Evolutionary conservation across 2,329 filamentous ascomycete genomes (phyloP).

Genomic region (Cladosporium sphaerospermum): DNA sequence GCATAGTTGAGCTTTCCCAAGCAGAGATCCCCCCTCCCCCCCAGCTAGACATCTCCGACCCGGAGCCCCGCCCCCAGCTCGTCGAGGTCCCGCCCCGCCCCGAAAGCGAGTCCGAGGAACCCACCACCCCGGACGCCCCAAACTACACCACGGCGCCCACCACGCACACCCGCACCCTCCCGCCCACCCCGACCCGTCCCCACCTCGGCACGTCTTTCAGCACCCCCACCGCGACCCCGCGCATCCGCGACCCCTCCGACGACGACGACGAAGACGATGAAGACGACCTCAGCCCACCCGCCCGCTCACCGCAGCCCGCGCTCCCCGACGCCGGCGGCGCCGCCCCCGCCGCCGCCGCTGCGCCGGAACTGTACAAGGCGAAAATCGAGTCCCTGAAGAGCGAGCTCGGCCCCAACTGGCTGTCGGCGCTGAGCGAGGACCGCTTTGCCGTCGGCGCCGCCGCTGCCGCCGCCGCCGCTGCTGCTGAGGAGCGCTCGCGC

Average conservation of each 20-base stretch:
- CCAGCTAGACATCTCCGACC: conserved; percentile 15
- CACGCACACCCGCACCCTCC: conserved; percentile 12
- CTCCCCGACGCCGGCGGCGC: no score
- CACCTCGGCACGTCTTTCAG: conserved; percentile 26
- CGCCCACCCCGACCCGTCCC: conserved; percentile 18
- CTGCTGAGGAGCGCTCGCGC: conserved; percentile 14
- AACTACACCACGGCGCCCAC: conserved; percentile 20
- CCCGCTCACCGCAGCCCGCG: no score
- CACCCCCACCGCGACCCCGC: conserved; percentile 22
- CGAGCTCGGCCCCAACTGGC: conserved; percentile 80
- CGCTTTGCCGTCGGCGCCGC: conserved; percentile 35
- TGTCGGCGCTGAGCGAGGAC: conserved; percentile 79
- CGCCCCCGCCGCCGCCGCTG: neutral
- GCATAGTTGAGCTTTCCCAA: conserved; percentile 54
- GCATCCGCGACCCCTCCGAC: conserved; percentile 24
- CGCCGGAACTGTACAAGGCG: conserved; percentile 57
- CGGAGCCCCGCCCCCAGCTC: conserved; percentile 20
- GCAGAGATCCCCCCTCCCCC: conserved; percentile 25
- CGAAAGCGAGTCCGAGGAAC: conserved; percentile 22
- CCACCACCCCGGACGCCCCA: conserved; percentile 16
- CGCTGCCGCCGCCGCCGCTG: no score
- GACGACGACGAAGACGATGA: conserved; percentile 25
- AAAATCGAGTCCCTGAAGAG: conserved; percentile 81
- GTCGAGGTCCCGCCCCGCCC: conserved; percentile 25
- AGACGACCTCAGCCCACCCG: conserved; percentile 14